phyloP scores from a whole-genome alignment of 2,329 filamentous ascomycete species.

The Chrysoporthe deuterocubensis region DNA sequence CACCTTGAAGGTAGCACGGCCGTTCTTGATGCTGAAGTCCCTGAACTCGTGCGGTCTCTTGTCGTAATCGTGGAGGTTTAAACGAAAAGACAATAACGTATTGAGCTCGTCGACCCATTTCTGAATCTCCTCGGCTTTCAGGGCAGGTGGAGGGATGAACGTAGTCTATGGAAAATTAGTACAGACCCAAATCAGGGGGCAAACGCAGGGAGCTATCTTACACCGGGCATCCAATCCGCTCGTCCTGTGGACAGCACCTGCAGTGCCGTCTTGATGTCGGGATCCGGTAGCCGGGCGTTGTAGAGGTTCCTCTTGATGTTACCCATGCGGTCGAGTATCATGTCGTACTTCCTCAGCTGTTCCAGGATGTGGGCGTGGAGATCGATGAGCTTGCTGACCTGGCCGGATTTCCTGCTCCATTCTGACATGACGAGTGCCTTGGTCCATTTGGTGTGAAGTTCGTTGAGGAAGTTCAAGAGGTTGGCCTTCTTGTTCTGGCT shows the following conservation, averaged over 20 bases:
- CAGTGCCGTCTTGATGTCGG: constrained; percentile 87
- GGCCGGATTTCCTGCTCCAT: constrained; percentile 80
- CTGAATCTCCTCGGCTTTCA: constrained; percentile 73
- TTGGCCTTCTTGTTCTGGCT: constrained; percentile 77
- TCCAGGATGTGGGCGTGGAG: constrained; percentile 74
- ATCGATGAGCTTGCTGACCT: constrained; percentile 88
- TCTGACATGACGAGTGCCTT: constrained; percentile 89
- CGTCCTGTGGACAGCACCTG: constrained; percentile 81
- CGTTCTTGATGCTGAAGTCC: constrained; percentile 78
- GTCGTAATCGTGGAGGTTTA: constrained; percentile 85
- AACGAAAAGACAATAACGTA: constrained; percentile 76
- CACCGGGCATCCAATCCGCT: constrained; percentile 78
- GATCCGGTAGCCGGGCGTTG: constrained; percentile 78
- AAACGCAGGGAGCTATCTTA: constrained; percentile 45
- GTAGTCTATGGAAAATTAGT: constrained; percentile 57
- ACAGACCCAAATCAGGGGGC: constrained; percentile 35
- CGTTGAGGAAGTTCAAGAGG: constrained; percentile 78
- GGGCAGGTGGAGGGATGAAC: constrained; percentile 74
- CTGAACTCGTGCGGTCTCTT: constrained; percentile 74
- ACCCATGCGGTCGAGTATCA: constrained; percentile 65
- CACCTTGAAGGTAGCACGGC: constrained; percentile 88
- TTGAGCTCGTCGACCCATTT: constrained; percentile 81
- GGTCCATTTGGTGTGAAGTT: constrained; percentile 84
- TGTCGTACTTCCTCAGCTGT: constrained; percentile 64
- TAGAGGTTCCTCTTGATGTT: constrained; percentile 75